Percentiles rank a stretch among this genome's conserved stretches.
Conservation (phyloP, 768 basidiomycete genomes). For the Coprinellus micaceus region DNA sequence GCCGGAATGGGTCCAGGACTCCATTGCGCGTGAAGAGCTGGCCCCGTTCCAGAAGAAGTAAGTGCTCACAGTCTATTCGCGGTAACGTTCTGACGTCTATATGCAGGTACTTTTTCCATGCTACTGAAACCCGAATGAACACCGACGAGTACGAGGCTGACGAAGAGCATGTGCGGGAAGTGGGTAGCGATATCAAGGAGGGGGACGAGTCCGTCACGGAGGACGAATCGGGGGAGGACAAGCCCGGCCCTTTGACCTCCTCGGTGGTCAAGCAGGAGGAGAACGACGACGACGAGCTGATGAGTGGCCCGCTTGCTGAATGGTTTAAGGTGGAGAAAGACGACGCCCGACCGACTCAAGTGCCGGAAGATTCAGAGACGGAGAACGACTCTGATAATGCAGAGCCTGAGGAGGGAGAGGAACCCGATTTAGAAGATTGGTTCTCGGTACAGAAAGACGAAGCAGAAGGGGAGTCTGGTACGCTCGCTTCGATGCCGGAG, state of each 20-base stretch:
- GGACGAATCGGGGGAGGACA: conserved; percentile 27
- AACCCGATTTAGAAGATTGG: conserved; percentile 35
- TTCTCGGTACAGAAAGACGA: conserved; percentile 26
- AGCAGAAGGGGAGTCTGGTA: conserved; percentile 7
- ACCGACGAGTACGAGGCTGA: conserved; percentile 50
- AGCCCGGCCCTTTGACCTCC: conserved; percentile 27
- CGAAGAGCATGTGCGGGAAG: conserved; percentile 19
- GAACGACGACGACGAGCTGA: not conserved
- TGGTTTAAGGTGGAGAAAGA: conserved; percentile 58
- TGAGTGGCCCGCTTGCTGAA: not conserved
- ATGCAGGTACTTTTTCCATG: conserved; percentile 77
- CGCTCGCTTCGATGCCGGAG: conserved; percentile 7
- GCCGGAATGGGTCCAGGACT: conserved; percentile 81
- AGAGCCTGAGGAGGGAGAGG: conserved; percentile 33
- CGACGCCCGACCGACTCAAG: conserved; percentile 22
- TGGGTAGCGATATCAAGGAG: conserved; percentile 34
- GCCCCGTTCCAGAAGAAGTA: conserved; percentile 70
- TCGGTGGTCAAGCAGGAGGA: conserved; percentile 47
- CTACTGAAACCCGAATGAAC: conserved; percentile 47
- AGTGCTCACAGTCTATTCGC: not conserved
- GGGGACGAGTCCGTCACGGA: conserved; percentile 22
- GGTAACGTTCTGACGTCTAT: not conserved
- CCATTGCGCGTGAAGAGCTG: conserved; percentile 52
- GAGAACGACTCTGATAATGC: conserved; percentile 71
- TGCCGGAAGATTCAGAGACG: conserved; percentile 51